Evolutionary conservation across 352 stramenopile genomes (phyloP).

Genomic region (Globisporangium paddicum): DNA sequence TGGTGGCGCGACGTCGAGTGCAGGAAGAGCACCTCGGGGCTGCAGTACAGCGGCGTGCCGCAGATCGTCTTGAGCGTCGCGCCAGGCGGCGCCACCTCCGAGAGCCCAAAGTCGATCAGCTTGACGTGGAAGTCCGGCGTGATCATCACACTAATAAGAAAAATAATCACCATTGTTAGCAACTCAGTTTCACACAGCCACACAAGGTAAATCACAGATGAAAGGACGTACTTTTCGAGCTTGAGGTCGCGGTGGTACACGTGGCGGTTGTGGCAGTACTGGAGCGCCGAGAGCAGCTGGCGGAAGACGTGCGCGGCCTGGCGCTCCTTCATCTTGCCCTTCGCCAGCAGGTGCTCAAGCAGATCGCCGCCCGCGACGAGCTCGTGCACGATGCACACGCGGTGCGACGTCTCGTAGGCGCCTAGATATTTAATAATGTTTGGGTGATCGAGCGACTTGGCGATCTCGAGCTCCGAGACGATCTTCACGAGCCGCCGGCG

Average conservation of each 20-base stretch:
- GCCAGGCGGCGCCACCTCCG: slow-evolving; percentile 75
- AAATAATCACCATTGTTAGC: too few species aligned
- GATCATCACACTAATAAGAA: slow-evolving; percentile 85
- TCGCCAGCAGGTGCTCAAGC: slow-evolving; percentile 62
- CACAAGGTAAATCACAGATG: too few species aligned
- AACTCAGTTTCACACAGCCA: too few species aligned
- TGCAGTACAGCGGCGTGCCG: slow-evolving; percentile 80
- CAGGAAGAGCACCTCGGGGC: slow-evolving; percentile 71
- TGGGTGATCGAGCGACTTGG: slow-evolving; percentile 57
- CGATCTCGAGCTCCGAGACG: slow-evolving; percentile 81
- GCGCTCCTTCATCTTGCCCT: slow-evolving; percentile 70
- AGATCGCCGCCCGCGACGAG: slow-evolving; percentile 70
- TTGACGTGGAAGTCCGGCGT: slow-evolving; percentile 90
- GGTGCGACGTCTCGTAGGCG: slow-evolving; percentile 75
- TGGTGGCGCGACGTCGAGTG: slow-evolving; percentile 29
- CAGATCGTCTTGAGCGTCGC: slow-evolving; percentile 71
- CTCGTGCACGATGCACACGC: slow-evolving; percentile 77
- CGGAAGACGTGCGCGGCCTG: slow-evolving; percentile 46
- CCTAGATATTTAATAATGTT: slow-evolving; percentile 79
- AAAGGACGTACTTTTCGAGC: slow-evolving; percentile 86
- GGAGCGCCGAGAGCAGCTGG: slow-evolving; percentile 91
- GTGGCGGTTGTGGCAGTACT: slow-evolving; percentile 88
- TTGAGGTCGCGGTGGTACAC: slow-evolving; percentile 96
- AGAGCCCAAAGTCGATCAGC: slow-evolving; percentile 96
- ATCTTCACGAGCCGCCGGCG: slow-evolving; percentile 72